These are phyloP conservation scores for Fusarium camptoceras DNA, from an alignment of 2,329 filamentous ascomycete species.

Conservation along the genomic window DNA sequence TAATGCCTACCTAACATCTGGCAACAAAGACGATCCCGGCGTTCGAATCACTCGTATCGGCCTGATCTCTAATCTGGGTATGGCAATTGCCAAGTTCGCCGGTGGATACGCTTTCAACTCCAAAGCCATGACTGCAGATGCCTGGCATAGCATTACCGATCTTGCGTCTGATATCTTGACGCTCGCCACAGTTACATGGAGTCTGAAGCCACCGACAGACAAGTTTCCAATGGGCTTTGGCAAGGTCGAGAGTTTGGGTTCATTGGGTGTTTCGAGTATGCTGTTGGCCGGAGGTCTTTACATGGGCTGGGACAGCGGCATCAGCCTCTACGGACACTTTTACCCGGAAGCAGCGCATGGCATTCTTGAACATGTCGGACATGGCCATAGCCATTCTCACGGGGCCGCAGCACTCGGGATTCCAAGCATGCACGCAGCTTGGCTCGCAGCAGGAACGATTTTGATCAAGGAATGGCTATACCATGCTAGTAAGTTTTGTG, in stretches of 20 bases:
- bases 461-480: constrained; percentile 97
- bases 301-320: constrained; percentile 84
- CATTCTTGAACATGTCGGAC: constrained; percentile 68
- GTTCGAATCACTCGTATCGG: constrained; percentile 72
- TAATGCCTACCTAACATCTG: constrained; percentile 92
- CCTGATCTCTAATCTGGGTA: constrained; percentile 84
- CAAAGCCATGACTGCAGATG: constrained; percentile 91
- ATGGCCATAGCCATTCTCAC: constrained; percentile 75
- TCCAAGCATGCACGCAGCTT: constrained; percentile 93
- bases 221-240: constrained; percentile 92
- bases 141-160: constrained; percentile 94
- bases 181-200: constrained; percentile 93
- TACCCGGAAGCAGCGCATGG: constrained; percentile 76
- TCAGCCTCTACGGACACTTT: constrained; percentile 76
- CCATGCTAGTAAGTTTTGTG: constrained; percentile 81
- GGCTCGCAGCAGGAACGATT: constrained; percentile 92
- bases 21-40: constrained; percentile 78
- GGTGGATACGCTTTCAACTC: constrained; percentile 96
- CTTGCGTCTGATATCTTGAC: constrained; percentile 95
- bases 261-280: constrained; percentile 91
- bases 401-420: constrained; percentile 58
- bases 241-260: constrained; percentile 97
- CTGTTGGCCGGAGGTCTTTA: constrained; percentile 89
- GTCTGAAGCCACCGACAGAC: constrained; percentile 83
- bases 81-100: constrained; percentile 92